phyloP scores from a whole-genome alignment of 73 alveolate species.

The Paramecium sexaurelia region DNA sequence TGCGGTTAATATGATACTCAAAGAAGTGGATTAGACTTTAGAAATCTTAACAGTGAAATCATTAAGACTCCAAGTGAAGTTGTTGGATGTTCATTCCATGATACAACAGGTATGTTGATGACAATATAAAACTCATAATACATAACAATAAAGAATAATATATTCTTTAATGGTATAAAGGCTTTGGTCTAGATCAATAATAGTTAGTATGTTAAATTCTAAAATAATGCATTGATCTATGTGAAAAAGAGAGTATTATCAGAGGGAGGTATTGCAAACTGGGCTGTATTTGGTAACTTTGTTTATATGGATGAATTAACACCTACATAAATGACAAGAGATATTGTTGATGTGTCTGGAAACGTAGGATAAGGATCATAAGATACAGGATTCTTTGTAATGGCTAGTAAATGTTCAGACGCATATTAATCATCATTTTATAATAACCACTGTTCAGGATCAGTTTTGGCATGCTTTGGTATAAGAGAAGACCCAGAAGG shows the following conservation, averaged over 20 bases:
- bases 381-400: slow-evolving; percentile 34
- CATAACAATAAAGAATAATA: slow-evolving; percentile 3
- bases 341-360: not conserved
- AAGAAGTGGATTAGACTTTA: slow-evolving; percentile 2
- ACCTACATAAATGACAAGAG: not conserved
- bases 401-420: not conserved
- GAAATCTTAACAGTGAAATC: not conserved
- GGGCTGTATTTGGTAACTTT: slow-evolving; percentile 32
- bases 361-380: not conserved
- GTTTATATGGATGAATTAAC: not conserved
- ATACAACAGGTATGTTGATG: not conserved
- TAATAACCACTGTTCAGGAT: slow-evolving; percentile 10
- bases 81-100: slow-evolving; percentile 32
- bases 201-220: not conserved
- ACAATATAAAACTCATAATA: not conserved
- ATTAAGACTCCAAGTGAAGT: slow-evolving; percentile 3
- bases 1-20: not conserved
- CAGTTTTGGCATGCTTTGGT: not conserved
- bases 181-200: not conserved
- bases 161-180: not conserved
- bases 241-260: not conserved
- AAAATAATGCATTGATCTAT: slow-evolving; percentile 18
- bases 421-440: not conserved
- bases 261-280: not conserved
- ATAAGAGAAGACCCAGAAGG: not conserved